Evolutionary conservation across 2,329 filamentous ascomycete species (phyloP).

Genomic region (Aspergillus fijiensis): DNA sequence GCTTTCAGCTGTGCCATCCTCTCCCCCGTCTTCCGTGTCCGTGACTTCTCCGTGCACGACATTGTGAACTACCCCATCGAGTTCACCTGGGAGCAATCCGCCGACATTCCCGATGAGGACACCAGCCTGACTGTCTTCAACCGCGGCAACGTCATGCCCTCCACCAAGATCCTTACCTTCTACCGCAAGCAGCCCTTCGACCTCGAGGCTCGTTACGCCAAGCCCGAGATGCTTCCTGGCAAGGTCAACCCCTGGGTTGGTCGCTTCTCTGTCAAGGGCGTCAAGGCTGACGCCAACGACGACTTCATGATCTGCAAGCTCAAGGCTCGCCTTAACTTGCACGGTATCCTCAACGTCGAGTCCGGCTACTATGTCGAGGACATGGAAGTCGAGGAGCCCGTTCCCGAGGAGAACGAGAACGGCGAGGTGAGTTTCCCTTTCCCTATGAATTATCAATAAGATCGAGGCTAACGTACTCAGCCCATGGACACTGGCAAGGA

Average conservation of each 20-base stretch:
- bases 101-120: constrained; percentile 97
- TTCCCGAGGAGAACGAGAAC: constrained; percentile 67
- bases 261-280: constrained; percentile 94
- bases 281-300: constrained; percentile 87
- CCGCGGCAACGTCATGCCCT: constrained; percentile 93
- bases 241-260: constrained; percentile 95
- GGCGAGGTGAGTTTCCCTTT: constrained; percentile 47
- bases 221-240: constrained; percentile 81
- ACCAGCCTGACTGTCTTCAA: constrained; percentile 97
- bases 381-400: constrained; percentile 90
- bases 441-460: neutral
- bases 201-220: constrained; percentile 88
- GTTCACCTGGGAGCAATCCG: constrained; percentile 97
- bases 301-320: constrained; percentile 99
- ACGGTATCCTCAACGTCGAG: constrained; percentile 95
- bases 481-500: constrained; percentile 82
- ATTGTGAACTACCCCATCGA: constrained; percentile 98
- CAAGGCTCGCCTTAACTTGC: constrained; percentile 93
- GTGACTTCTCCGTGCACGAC: constrained; percentile 96
- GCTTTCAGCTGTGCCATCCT: constrained; percentile 97
- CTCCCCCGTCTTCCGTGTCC: constrained; percentile 95
- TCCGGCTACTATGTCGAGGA: constrained; percentile 98
- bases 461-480: constrained; percentile 43
- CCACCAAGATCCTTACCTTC: constrained; percentile 98
- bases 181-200: constrained; percentile 98